Percentiles rank a stretch among this genome's conserved stretches.
Conservation (phyloP, 495 filamentous ascomycete genomes). For the Xylaria curta region DNA sequence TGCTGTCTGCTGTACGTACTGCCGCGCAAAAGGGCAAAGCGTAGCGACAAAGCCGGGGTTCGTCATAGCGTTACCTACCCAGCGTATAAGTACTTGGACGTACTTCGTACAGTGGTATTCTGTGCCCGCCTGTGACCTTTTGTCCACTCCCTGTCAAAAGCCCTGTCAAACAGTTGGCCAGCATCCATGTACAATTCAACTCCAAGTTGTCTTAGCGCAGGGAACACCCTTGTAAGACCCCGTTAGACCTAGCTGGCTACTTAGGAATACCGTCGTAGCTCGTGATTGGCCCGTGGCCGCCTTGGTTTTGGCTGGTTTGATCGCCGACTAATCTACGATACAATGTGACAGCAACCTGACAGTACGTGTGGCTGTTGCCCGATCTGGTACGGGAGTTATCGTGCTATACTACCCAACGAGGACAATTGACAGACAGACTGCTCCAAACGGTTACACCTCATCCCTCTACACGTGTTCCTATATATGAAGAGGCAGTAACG, state of each 20-base stretch:
- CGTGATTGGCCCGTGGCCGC: slow-evolving; percentile 4
- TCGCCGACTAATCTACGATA: slow-evolving; percentile 23
- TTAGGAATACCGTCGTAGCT: not conserved
- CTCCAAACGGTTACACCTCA: not conserved
- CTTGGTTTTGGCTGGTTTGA: slow-evolving; percentile 17
- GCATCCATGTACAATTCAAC: slow-evolving; percentile 9
- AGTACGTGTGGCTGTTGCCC: slow-evolving; percentile 1
- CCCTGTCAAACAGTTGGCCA: slow-evolving; percentile 17
- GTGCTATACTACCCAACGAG: not conserved
- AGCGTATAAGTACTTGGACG: not conserved
- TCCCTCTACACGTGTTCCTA: not conserved
- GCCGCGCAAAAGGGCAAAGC: slow-evolving; percentile 20
- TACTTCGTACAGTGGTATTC: not conserved
- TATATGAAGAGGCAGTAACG: not conserved
- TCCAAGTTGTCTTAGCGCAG: slow-evolving; percentile 1
- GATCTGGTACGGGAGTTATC: not conserved
- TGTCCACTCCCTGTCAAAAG: not conserved
- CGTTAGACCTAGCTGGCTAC: slow-evolving; percentile 3
- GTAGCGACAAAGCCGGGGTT: slow-evolving; percentile 2
- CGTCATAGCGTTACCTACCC: slow-evolving; percentile 7
- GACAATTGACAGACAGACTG: not conserved
- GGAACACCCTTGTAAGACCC: not conserved
- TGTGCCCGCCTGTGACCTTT: not conserved
- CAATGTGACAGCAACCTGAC: not conserved
- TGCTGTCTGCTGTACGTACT: not conserved